Evolutionary conservation across 2,329 filamentous ascomycete species (phyloP).

Genomic region (Hypoxylon sp.): DNA sequence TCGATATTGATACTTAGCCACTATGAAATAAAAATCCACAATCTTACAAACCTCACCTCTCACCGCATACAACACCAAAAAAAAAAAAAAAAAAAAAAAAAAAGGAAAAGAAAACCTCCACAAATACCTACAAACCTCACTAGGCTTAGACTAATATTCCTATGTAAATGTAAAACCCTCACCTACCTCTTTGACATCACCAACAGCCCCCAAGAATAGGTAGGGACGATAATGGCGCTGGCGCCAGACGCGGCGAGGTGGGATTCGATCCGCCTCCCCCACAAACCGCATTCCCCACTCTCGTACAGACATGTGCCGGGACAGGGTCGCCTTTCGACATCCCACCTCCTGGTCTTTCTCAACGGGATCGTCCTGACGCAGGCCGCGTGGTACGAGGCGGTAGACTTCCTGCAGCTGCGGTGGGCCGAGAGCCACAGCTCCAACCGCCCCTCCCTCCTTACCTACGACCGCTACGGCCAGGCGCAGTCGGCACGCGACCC

Average conservation of each 20-base stretch:
- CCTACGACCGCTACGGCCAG: conserved; percentile 70
- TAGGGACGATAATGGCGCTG: conserved; percentile 19
- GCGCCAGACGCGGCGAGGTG: background rate
- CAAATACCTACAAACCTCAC: conserved; percentile 5
- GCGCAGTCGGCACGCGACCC: conserved; percentile 61
- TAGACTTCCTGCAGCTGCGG: conserved; percentile 26
- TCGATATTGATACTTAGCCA: background rate
- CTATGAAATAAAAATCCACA: background rate
- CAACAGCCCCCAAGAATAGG: background rate
- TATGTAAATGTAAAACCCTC: too few relatives aligned
- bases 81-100: too few relatives aligned
- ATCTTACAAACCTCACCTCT: conserved; percentile 1
- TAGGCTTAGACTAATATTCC: background rate
- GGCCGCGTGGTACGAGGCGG: conserved; percentile 42
- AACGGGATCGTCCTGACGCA: conserved; percentile 48
- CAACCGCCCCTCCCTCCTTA: conserved; percentile 54
- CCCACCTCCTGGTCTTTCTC: conserved; percentile 46
- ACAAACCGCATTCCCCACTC: conserved; percentile 39
- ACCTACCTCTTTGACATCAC: conserved; percentile 5
- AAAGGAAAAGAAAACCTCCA: too few relatives aligned
- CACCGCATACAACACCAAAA: conserved; percentile 13
- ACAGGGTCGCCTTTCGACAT: conserved; percentile 29
- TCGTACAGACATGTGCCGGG: conserved; percentile 34
- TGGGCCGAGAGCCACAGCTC: conserved; percentile 16
- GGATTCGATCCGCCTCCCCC: conserved; percentile 37